Base-by-base conservation (phyloP, 352 stramenopile genomes). In the Elongisporangium undulatum region DNA sequence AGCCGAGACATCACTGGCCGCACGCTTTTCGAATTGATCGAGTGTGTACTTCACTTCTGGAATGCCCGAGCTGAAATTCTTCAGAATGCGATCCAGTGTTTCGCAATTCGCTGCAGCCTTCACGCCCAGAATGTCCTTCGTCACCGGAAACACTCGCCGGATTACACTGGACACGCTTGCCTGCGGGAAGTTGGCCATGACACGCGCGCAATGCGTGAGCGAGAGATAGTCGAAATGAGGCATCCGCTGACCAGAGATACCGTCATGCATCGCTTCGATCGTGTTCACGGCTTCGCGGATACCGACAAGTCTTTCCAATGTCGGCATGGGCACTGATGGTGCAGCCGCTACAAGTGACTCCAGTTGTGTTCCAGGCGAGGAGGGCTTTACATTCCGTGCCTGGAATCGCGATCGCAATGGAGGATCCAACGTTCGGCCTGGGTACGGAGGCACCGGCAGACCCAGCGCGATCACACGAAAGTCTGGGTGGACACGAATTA, bases 381-480 rank as follows among this genome's bases (percentile, higher is more conserved):
- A 77, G 4, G 83, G 74, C 41, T 76, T 65, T 1, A 96, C 67
- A 49, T 87, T 84, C 10, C 87, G 71, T 4, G 87, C 88, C 53
- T 94, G 74, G 77, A 97, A 97, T 15, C 89, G 82, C 4, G 85
- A 96, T 1, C 89, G 84, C 12, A 97, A 69, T 6, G 89, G 89
- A 22, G 89, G 89, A 52, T 97, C 89, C 17, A 97, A 73, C 12
- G 89, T 89, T 6, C 84, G 82, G 1, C 88, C 88, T 13, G 85
- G 79, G 58, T 95, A 97, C 16, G 88, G 88, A 38, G 90, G 90
- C 52, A 90, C 77, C 1, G 90, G 87, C 2, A 98, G 63, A 48
- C 83, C 91, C 12, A 98, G 69, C 0, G 92, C 95, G 38, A 98
- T 90, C 21, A 99, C 95, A 21, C 95, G 85, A 72, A 99, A 99